Percentiles rank a stretch among this genome's conserved stretches.
Evolutionary conservation across 768 basidiomycete species (phyloP).

Genomic region (Porphyrellus cyaneotinctus): DNA sequence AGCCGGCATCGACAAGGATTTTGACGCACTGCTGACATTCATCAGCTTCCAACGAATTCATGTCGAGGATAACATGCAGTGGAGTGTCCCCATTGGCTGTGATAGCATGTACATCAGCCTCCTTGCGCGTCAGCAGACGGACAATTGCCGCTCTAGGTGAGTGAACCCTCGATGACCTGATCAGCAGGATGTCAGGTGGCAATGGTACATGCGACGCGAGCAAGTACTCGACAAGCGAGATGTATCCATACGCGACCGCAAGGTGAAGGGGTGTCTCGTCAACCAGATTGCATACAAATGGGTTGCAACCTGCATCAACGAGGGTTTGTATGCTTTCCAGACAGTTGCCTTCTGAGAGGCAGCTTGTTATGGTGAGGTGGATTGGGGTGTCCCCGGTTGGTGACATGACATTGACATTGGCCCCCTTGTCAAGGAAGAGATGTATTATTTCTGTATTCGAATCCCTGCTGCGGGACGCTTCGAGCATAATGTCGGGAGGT

Average conservation of each 20-base stretch:
- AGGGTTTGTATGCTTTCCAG: neutral
- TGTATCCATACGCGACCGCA: neutral
- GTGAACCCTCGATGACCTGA: too few relatives aligned
- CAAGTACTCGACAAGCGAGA: neutral
- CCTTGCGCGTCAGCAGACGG: neutral
- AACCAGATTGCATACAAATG: neutral
- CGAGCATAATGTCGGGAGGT: neutral
- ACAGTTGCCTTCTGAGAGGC: neutral
- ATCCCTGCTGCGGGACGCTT: neutral
- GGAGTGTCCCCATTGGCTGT: too few relatives aligned
- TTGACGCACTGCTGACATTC: neutral
- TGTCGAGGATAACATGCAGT: too few relatives aligned
- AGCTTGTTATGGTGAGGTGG: neutral
- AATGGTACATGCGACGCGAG: neutral
- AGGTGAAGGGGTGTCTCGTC: neutral
- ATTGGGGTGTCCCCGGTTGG: neutral
- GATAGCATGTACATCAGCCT: neutral
- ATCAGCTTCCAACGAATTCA: neutral
- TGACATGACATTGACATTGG: neutral
- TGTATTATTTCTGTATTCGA: neutral
- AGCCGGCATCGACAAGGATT: neutral
- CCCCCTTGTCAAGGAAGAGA: neutral
- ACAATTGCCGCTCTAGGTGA: neutral
- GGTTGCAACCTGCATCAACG: constrained; percentile 4
- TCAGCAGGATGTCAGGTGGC: neutral